Conservation (phyloP, 768 basidiomycete genomes). For the Leccinellum luteum region DNA sequence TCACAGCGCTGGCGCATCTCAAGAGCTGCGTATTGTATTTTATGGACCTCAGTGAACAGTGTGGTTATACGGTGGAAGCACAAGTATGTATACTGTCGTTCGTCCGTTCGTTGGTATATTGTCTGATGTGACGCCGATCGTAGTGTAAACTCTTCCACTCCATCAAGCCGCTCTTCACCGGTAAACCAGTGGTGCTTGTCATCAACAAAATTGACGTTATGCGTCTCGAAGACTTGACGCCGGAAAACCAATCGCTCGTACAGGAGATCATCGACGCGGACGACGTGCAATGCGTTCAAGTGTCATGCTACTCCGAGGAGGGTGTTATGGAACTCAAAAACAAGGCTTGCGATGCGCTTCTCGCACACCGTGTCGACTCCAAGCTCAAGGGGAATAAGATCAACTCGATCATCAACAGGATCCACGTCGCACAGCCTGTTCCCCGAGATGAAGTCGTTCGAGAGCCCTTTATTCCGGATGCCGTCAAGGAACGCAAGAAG, state of each 20-base stretch:
- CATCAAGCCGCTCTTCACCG: constrained; percentile 94
- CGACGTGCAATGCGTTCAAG: constrained; percentile 72
- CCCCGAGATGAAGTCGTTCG: constrained; percentile 88
- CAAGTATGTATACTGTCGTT: constrained; percentile 54
- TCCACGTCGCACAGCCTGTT: constrained; percentile 92
- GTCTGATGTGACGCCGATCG: neutral
- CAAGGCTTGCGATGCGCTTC: constrained; percentile 90
- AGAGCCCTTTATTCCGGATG: constrained; percentile 86
- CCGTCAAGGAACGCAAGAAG: constrained; percentile 69
- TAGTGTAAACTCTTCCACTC: constrained; percentile 99
- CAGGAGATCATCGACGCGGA: constrained; percentile 81
- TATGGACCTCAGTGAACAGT: constrained; percentile 98
- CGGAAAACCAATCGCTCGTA: constrained; percentile 75
- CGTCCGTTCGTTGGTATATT: neutral
- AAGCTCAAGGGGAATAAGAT: constrained; percentile 95
- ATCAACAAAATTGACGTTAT: constrained; percentile 98
- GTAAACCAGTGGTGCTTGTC: constrained; percentile 91
- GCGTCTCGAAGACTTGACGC: constrained; percentile 78
- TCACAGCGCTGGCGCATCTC: constrained; percentile 95
- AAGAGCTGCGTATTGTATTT: constrained; percentile 95
- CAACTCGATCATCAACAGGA: constrained; percentile 89
- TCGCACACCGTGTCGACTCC: constrained; percentile 90
- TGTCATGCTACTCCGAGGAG: constrained; percentile 95
- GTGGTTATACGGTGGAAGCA: constrained; percentile 95
- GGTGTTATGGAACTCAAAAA: constrained; percentile 98